Conservation (phyloP, 306 rosid species). For the Prinsepia uniflora region DNA sequence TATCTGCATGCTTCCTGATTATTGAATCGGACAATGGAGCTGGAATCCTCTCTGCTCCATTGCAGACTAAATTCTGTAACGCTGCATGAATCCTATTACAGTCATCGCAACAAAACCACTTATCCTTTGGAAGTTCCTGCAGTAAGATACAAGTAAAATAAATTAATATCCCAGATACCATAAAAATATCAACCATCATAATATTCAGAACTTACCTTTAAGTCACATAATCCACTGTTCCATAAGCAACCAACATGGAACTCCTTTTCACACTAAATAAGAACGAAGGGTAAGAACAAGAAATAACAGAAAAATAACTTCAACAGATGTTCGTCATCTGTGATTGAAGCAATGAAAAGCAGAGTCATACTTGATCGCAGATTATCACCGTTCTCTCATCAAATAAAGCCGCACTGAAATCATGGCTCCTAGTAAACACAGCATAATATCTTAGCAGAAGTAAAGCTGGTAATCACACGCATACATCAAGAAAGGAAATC, state of each 20-base stretch:
- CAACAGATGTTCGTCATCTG: not conserved
- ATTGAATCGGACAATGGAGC: conserved; percentile 47
- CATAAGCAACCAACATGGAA: conserved; percentile 96
- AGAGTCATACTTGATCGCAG: conserved; percentile 83
- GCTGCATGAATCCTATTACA: conserved; percentile 73
- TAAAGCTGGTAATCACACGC: not conserved
- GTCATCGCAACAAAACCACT: conserved; percentile 95
- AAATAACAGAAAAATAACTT: not conserved
- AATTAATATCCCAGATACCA: conserved; percentile 24
- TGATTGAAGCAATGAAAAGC: not conserved
- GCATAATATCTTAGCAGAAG: not conserved
- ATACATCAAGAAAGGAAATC: not conserved
- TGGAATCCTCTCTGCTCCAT: conserved; percentile 66
- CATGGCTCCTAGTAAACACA: conserved; percentile 56
- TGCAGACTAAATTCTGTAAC: conserved; percentile 57
- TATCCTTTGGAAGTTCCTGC: conserved; percentile 95
- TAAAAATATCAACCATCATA: conserved; percentile 15
- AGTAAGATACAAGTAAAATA: conserved; percentile 13
- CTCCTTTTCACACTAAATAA: conserved; percentile 92
- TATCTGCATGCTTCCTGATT: conserved; percentile 65
- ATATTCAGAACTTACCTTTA: conserved; percentile 54
- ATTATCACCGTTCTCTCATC: conserved; percentile 91
- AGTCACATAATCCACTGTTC: conserved; percentile 68
- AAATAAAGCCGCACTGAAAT: conserved; percentile 83
- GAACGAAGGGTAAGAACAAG: conserved; percentile 22